phyloP scores from a whole-genome alignment of 192 early-diverging fungal species.

The Backusella liffmaniae region DNA sequence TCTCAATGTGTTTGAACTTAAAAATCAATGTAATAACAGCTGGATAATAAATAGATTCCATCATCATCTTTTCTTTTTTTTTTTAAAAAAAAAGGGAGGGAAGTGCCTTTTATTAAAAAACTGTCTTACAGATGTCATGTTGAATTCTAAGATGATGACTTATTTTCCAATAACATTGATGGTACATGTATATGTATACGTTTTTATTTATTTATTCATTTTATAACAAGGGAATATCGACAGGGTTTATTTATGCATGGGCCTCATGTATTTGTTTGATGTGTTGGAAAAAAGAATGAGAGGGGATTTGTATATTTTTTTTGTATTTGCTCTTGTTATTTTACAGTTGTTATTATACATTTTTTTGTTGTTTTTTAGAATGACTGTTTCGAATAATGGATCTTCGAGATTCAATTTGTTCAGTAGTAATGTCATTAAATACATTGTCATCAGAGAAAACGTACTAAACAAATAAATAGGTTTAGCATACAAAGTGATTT shows the following conservation, averaged over 20 bases:
- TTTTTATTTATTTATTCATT: not conserved
- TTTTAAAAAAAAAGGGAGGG: not conserved
- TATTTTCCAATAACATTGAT: not conserved
- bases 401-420: not conserved
- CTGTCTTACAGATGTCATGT: not conserved
- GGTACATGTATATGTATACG: not conserved
- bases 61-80: not conserved
- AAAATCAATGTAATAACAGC: not conserved
- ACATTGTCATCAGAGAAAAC: conserved; percentile 5
- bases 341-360: conserved; percentile 3
- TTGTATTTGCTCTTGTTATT: not conserved
- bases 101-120: not conserved
- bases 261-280: not conserved
- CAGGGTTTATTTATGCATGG: not conserved
- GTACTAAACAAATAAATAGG: not conserved
- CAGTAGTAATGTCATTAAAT: not conserved
- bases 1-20: not conserved
- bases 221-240: not conserved
- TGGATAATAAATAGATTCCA: not conserved
- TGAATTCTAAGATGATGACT: not conserved
- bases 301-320: not conserved
- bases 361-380: not conserved
- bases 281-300: not conserved
- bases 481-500: not conserved
- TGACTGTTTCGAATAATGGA: not conserved